phyloP scores from a whole-genome alignment of 768 basidiomycete genomes.

The Boletus vermiculosoides region DNA sequence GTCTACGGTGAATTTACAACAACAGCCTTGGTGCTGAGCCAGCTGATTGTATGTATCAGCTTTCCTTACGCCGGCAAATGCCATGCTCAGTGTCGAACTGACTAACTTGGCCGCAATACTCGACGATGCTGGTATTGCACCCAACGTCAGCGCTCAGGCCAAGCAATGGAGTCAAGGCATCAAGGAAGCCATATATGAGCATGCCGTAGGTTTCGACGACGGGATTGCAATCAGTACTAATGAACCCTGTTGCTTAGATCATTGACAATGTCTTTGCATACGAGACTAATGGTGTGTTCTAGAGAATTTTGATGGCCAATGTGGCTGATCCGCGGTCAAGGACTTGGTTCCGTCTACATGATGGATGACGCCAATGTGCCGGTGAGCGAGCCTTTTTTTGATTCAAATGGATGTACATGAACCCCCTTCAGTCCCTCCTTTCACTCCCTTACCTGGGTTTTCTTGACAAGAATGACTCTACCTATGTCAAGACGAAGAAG shows the following conservation, averaged over 20 bases:
- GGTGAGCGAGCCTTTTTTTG: slow-evolving; percentile 38
- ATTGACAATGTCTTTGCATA: slow-evolving; percentile 70
- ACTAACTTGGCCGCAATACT: slow-evolving; percentile 58
- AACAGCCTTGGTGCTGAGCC: neutral
- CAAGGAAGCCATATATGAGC: slow-evolving; percentile 57
- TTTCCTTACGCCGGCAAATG: slow-evolving; percentile 77
- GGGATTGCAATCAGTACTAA: neutral
- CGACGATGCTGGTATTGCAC: slow-evolving; percentile 45
- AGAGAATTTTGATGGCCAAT: neutral
- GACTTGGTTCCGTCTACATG: slow-evolving; percentile 67
- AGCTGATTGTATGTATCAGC: slow-evolving; percentile 40
- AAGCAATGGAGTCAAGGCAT: slow-evolving; percentile 58
- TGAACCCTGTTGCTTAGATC: slow-evolving; percentile 39
- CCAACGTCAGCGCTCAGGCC: slow-evolving; percentile 54
- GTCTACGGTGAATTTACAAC: slow-evolving; percentile 48
- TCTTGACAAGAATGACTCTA: slow-evolving; percentile 54
- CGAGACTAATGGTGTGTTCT: slow-evolving; percentile 61
- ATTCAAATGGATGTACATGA: neutral
- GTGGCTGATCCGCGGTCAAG: slow-evolving; percentile 29
- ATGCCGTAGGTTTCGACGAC: slow-evolving; percentile 43
- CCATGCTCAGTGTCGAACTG: slow-evolving; percentile 78
- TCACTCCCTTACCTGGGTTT: slow-evolving; percentile 80
- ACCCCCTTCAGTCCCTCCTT: slow-evolving; percentile 55
- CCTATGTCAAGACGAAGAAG: slow-evolving; percentile 65
- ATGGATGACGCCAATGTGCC: slow-evolving; percentile 90